Evolutionary conservation across 2,329 filamentous ascomycete species (phyloP).

Genomic region (Myriosclerotinia curreyana): DNA sequence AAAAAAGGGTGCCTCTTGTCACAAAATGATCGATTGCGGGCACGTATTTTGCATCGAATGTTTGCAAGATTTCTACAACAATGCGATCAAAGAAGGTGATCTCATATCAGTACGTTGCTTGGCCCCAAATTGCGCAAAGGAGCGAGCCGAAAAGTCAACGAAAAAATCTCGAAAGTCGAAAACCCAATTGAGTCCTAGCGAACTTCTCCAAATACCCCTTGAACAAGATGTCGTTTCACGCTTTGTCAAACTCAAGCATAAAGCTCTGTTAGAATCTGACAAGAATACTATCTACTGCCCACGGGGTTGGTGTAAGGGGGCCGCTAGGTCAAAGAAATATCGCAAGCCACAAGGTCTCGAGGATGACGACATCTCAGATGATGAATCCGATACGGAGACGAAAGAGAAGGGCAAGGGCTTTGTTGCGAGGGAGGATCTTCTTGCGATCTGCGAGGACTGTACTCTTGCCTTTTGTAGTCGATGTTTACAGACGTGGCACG

Average conservation of each 20-base stretch:
- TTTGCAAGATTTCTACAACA: slow-evolving; percentile 84
- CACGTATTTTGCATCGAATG: slow-evolving; percentile 93
- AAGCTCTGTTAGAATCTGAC: slow-evolving; percentile 86
- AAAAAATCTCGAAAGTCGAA: slow-evolving; percentile 59
- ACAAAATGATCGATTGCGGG: slow-evolving; percentile 76
- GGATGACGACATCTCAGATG: slow-evolving; percentile 55
- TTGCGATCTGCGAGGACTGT: slow-evolving; percentile 87
- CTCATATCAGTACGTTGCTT: slow-evolving; percentile 77
- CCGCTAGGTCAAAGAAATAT: slow-evolving; percentile 72
- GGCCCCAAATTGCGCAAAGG: slow-evolving; percentile 72
- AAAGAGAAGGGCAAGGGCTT: slow-evolving; percentile 27
- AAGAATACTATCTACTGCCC: slow-evolving; percentile 92
- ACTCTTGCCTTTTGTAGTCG: slow-evolving; percentile 79
- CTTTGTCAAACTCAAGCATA: slow-evolving; percentile 87
- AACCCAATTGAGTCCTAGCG: slow-evolving; percentile 72
- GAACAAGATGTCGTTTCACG: slow-evolving; percentile 72
- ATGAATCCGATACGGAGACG: slow-evolving; percentile 45
- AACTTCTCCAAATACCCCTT: slow-evolving; percentile 75
- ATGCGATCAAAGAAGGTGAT: slow-evolving; percentile 82
- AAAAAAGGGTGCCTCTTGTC: slow-evolving; percentile 80
- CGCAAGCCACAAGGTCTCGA: slow-evolving; percentile 67
- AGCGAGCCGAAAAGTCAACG: slow-evolving; percentile 43
- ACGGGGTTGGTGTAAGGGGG: slow-evolving; percentile 86
- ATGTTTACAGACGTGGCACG: slow-evolving; percentile 81
- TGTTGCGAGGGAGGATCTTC: slow-evolving; percentile 53